Evolutionary conservation across 768 basidiomycete genomes (phyloP).

Genomic region (Lentinula sp.): DNA sequence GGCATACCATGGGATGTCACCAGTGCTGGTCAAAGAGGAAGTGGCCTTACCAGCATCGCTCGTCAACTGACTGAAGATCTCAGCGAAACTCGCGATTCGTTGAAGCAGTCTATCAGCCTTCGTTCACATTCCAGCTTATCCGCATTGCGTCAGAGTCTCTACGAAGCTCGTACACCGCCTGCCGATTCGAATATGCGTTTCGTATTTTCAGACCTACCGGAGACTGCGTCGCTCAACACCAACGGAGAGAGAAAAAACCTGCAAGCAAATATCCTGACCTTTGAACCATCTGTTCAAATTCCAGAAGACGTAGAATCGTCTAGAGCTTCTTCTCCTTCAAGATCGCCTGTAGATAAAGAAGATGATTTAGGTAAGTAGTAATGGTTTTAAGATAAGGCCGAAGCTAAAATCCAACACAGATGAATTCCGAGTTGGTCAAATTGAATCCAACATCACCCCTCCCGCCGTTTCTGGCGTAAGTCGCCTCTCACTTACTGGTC

Average conservation of each 20-base stretch:
- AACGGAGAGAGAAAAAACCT: slow-evolving; percentile 10
- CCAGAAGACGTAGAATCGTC: slow-evolving; percentile 47
- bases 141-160: slow-evolving; percentile 24
- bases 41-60: slow-evolving; percentile 42
- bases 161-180: slow-evolving; percentile 28
- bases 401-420: slow-evolving; percentile 22
- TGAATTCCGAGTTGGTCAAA: slow-evolving; percentile 40
- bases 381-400: neutral
- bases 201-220: slow-evolving; percentile 10
- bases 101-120: slow-evolving; percentile 9
- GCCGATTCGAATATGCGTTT: slow-evolving; percentile 11
- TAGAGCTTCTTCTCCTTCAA: slow-evolving; percentile 30
- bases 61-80: slow-evolving; percentile 47
- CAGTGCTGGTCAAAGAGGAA: slow-evolving; percentile 28
- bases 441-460: slow-evolving; percentile 48
- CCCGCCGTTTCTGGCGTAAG: slow-evolving; percentile 31
- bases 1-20: slow-evolving; percentile 28
- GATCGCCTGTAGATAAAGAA: slow-evolving; percentile 26
- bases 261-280: slow-evolving; percentile 25
- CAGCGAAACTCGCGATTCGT: slow-evolving; percentile 27
- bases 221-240: slow-evolving; percentile 16
- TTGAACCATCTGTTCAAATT: slow-evolving; percentile 33
- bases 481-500: slow-evolving; percentile 32
- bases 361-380: slow-evolving; percentile 33
- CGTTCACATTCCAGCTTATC: slow-evolving; percentile 7